These are phyloP conservation scores for Polyplosphaeria fusca DNA, from an alignment of 495 filamentous ascomycete species.

Conservation along the genomic window DNA sequence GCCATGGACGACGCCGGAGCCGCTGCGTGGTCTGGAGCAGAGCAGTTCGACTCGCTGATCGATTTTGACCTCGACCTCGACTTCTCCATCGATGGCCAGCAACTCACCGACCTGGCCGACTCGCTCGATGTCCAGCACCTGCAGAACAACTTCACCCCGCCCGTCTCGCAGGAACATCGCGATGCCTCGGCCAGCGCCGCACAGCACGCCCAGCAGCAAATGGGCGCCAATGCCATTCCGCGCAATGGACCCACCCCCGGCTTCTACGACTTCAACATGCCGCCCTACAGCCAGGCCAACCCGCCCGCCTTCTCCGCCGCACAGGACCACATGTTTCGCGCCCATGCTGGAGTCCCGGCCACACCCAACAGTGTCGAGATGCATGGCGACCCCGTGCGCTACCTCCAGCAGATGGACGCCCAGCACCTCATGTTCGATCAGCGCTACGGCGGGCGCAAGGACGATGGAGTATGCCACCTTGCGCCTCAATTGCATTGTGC, in stretches of 20 bases:
- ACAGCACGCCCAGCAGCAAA: too few relatives aligned
- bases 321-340: constrained; percentile 22
- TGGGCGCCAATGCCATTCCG: constrained; percentile 48
- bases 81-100: constrained; percentile 26
- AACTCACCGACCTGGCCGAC: constrained; percentile 26
- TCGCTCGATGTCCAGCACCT: constrained; percentile 33
- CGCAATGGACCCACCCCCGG: not conserved
- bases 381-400: constrained; percentile 63
- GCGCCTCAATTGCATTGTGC: too few relatives aligned
- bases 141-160: constrained; percentile 20
- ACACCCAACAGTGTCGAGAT: constrained; percentile 93
- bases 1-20: constrained; percentile 22
- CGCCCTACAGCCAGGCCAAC: constrained; percentile 11
- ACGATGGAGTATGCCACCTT: constrained; percentile 73
- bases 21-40: constrained; percentile 26
- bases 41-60: constrained; percentile 34
- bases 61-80: constrained; percentile 38
- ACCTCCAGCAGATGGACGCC: constrained; percentile 56
- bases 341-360: constrained; percentile 60
- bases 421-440: constrained; percentile 65
- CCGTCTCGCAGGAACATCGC: constrained; percentile 16
- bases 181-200: constrained; percentile 1
- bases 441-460: constrained; percentile 68
- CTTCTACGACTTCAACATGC: constrained; percentile 32
- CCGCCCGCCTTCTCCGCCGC: constrained; percentile 11